Conservation (phyloP, 1,284 basidiomycete species). For the Ceratobasidium papillatum region DNA sequence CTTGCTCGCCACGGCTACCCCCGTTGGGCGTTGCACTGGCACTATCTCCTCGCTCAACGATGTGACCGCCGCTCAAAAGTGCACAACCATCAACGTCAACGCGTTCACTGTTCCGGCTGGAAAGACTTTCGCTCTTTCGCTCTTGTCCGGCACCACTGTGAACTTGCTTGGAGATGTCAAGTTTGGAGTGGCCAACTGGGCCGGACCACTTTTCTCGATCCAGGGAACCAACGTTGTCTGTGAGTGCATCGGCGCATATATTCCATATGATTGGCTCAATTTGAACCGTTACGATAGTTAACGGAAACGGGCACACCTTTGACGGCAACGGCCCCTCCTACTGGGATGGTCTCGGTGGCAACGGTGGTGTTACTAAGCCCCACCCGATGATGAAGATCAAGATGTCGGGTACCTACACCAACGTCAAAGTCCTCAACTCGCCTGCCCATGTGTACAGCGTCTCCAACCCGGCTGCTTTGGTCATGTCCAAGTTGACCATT, state of each 20-base stretch:
- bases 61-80: constrained; percentile 44
- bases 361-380: constrained; percentile 56
- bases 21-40: constrained; percentile 44
- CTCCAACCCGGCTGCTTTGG: constrained; percentile 51
- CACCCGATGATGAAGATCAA: constrained; percentile 59
- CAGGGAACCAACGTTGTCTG: constrained; percentile 56
- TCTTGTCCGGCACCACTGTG: constrained; percentile 57
- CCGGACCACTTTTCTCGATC: constrained; percentile 55
- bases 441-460: constrained; percentile 55
- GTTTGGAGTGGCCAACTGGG: constrained; percentile 58
- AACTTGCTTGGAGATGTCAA: constrained; percentile 60
- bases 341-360: constrained; percentile 60
- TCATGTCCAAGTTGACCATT: constrained; percentile 52
- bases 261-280: not conserved
- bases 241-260: constrained; percentile 46
- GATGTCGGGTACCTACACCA: constrained; percentile 61
- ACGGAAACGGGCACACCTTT: constrained; percentile 59
- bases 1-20: constrained; percentile 4
- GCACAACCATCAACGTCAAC: constrained; percentile 45
- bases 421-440: constrained; percentile 59
- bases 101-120: constrained; percentile 53
- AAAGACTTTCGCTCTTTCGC: constrained; percentile 53
- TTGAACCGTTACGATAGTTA: constrained; percentile 50
- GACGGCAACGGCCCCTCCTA: constrained; percentile 60
- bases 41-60: constrained; percentile 45